Evolutionary conservation across 2,329 filamentous ascomycete genomes (phyloP).

Genomic region (Tolypocladium tundrense): DNA sequence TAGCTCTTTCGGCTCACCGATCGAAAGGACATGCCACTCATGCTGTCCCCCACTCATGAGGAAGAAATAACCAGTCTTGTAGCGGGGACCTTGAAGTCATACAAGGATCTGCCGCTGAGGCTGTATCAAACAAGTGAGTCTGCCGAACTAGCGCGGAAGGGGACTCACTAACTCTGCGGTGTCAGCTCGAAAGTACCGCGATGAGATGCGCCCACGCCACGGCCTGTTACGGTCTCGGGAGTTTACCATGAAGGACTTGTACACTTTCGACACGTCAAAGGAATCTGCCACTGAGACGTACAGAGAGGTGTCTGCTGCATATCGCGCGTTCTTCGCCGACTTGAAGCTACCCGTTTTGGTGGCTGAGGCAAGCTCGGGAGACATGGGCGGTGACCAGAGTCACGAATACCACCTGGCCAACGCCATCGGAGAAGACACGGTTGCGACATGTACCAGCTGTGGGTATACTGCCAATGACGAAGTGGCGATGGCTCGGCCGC

Average conservation of each 20-base stretch:
- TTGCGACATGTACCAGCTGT: slow-evolving; percentile 67
- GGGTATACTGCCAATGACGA: slow-evolving; percentile 80
- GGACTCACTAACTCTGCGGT: slow-evolving; percentile 8
- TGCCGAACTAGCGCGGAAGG: background rate
- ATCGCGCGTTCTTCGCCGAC: slow-evolving; percentile 68
- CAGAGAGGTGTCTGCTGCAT: slow-evolving; percentile 59
- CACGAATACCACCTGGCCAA: slow-evolving; percentile 90
- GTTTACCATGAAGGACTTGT: slow-evolving; percentile 97
- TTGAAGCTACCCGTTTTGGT: slow-evolving; percentile 75
- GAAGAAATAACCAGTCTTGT: slow-evolving; percentile 89
- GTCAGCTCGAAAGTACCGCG: slow-evolving; percentile 80
- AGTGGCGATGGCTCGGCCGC: slow-evolving; percentile 42
- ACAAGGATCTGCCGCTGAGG: slow-evolving; percentile 75
- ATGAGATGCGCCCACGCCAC: slow-evolving; percentile 81
- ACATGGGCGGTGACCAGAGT: slow-evolving; percentile 86
- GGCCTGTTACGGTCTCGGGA: slow-evolving; percentile 81
- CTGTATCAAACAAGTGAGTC: slow-evolving; percentile 78
- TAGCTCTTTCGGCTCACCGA: slow-evolving; percentile 75
- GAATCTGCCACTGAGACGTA: slow-evolving; percentile 74
- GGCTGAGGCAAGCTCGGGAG: slow-evolving; percentile 86
- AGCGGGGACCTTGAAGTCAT: slow-evolving; percentile 61
- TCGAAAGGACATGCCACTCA: slow-evolving; percentile 60
- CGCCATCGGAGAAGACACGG: slow-evolving; percentile 70
- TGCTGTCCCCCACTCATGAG: slow-evolving; percentile 89
- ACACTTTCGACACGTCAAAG: slow-evolving; percentile 73